Evolutionary conservation across 176 grass and related monocot species (phyloP), one percentile per base, ranked within the genome.

Genomic region (Eleusine coracana): DNA sequence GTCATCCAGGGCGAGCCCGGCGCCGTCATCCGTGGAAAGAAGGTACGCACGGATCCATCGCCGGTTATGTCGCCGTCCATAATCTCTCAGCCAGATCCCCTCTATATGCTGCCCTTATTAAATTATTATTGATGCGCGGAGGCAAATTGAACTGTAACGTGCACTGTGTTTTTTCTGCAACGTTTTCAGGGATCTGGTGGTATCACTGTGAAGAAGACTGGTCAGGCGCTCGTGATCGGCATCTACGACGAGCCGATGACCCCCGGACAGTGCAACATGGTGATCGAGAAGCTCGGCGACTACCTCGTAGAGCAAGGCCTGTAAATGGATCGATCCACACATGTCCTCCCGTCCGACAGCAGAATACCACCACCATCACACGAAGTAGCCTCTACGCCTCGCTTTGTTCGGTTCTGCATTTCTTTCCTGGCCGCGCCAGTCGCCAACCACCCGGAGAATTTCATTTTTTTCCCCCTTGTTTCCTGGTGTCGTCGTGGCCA

Each of bases 221-320:
- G 66, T 20, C 90, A 94, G 88, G 90, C 88, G 63, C 41, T 92
- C 51, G 89, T 97, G 75, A 70, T 97, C 28, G 95, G 95, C 78
- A 87, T 97, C 78, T 97, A 97, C 48, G 95, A 97, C 52, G 92
- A 97, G 85, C 95, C 95, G 27, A 97, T 94, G 95, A 94, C 95
- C 61, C 90, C 90, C 9, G 92, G 92, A 0, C 95, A 94, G 76
- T 97, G 95, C 86, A 97, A 91, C 83, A 62, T 97, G 86, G 86
- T 97, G 72, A 92, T 97, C 39, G 95, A 97, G 86, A 91, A 84
- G 86, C 89, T 97, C 54, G 95, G 95, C 28, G 92, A 97, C 80
- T 97, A 94, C 85, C 95, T 97, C 77, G 11, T 79, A 75, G 92
- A 97, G 40, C 92, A 94, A 86, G 92, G 90, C 85, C 83, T 92